Evolutionary conservation across 1,284 basidiomycete genomes (phyloP), one percentile per base, ranked within the genome.

Genomic region (Pulveroboletus sp.): DNA sequence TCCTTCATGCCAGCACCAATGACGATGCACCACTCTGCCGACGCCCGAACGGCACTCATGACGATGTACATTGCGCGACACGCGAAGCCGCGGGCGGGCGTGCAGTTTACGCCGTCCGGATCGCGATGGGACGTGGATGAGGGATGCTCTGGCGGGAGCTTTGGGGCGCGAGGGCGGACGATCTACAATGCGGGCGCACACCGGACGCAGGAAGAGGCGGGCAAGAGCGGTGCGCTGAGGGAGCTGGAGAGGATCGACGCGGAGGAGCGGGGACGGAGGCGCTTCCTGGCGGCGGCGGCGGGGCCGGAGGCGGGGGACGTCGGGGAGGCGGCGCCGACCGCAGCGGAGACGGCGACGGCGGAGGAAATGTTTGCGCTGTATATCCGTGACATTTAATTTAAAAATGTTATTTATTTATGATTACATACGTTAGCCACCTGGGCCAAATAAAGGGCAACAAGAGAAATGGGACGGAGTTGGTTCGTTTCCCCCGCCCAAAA

Each of bases 401-500:
- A 60, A 42, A 43, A 33, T 38, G n/a, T n/a, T n/a, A 47, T 48
- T 64, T 58, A 64, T 43, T 42, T n/a, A 8, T 5, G 25, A 42
- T 56, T 56, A 52, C 43, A 11, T 44, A 50, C 28, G 20, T 6
- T 39, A 62, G 72, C 69, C 69, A 71, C 69, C 18, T 36, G 36
- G 25, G 15, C 52, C 71, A 71, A 71, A 71, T 65, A 71, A 74
- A 72, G 58, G 49, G 59, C 58, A 68, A 68, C 53, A 57, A n/a
- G 12, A 15, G 31, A 28, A 14, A 10, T 24, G n/a, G 4, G 22
- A 24, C 8, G 20, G 31, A 18, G 22, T 57, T 81, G 78, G 77
- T 80, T 80, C 75, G 76, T 79, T 72, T 75, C 78, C 68, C 76
- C 75, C 73, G 65, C 74, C 70, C 73, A 70, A 70, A 78, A 81